Percentiles rank a stretch among this genome's conserved stretches.
These are phyloP conservation scores for Boletus fagicola DNA, from an alignment of 768 basidiomycete genomes.

Conservation along the genomic window DNA sequence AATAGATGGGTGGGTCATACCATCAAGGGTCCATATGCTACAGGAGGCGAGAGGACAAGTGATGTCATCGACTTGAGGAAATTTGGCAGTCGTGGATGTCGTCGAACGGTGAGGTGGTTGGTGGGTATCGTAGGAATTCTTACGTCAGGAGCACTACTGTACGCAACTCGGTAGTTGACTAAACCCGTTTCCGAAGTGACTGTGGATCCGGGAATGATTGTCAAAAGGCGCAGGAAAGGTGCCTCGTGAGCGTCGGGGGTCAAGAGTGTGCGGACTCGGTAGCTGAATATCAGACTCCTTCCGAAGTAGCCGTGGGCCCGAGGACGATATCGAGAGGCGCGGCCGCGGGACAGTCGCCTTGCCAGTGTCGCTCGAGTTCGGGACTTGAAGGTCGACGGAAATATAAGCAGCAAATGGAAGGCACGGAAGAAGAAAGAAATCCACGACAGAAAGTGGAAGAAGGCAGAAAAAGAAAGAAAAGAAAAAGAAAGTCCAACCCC, in stretches of 20 bases:
- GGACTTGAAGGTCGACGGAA: not conserved
- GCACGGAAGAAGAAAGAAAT: not conserved
- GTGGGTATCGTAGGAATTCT: not conserved
- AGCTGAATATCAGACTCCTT: no score
- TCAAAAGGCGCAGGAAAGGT: not conserved
- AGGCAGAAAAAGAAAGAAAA: not conserved
- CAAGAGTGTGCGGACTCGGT: not conserved
- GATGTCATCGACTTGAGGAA: not conserved
- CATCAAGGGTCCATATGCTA: not conserved
- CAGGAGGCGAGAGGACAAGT: not conserved
- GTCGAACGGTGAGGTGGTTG: not conserved
- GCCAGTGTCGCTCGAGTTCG: not conserved
- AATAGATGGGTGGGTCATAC: not conserved
- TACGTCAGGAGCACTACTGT: not conserved
- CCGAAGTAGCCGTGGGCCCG: not conserved
- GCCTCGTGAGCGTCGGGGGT: no score
- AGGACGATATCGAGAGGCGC: not conserved
- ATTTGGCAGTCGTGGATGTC: not conserved
- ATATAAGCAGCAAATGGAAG: not conserved
- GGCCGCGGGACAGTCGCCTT: not conserved
- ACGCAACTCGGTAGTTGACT: not conserved
- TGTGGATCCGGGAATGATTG: not conserved
- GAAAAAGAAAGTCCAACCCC: not conserved
- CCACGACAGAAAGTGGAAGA: not conserved
- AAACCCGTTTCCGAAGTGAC: no score